Evolutionary conservation across 2,329 filamentous ascomycete species (phyloP).

Genomic region (Hymenoscyphus fraxineus): DNA sequence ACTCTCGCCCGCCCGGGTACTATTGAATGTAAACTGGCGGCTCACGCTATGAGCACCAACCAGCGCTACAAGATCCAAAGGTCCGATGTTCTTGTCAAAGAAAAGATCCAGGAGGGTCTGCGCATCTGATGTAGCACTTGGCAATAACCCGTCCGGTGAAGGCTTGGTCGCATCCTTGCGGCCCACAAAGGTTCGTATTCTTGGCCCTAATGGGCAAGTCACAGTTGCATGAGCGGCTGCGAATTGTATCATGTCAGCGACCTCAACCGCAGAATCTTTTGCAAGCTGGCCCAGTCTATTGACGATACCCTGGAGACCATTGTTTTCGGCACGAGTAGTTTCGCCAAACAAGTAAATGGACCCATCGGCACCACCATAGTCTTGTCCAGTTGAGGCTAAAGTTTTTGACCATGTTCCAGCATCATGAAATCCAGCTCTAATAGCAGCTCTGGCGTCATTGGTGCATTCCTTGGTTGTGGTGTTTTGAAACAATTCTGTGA

Average conservation of each 20-base stretch:
- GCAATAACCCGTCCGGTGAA: constrained; percentile 43
- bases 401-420: constrained; percentile 40
- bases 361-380: constrained; percentile 45
- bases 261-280: constrained; percentile 39
- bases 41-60: constrained; percentile 50
- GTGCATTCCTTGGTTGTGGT: constrained; percentile 36
- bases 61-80: constrained; percentile 46
- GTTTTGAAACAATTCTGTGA: constrained; percentile 6
- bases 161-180: constrained; percentile 41
- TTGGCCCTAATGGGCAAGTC: constrained; percentile 49
- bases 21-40: constrained; percentile 41
- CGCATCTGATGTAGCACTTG: constrained; percentile 31
- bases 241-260: constrained; percentile 47
- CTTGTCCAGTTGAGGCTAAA: constrained; percentile 19
- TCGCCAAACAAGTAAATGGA: constrained; percentile 41
- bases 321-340: constrained; percentile 40
- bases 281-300: constrained; percentile 35
- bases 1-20: constrained; percentile 29
- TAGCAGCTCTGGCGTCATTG: constrained; percentile 40
- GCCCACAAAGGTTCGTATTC: constrained; percentile 46
- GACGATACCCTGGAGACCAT: constrained; percentile 42
- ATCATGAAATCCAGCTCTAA: constrained; percentile 46
- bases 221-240: constrained; percentile 38
- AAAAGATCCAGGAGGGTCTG: neutral
- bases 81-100: constrained; percentile 8